Base-by-base conservation (phyloP, 2,329 filamentous ascomycete species). In the Trichoderma atrobrunneum region DNA sequence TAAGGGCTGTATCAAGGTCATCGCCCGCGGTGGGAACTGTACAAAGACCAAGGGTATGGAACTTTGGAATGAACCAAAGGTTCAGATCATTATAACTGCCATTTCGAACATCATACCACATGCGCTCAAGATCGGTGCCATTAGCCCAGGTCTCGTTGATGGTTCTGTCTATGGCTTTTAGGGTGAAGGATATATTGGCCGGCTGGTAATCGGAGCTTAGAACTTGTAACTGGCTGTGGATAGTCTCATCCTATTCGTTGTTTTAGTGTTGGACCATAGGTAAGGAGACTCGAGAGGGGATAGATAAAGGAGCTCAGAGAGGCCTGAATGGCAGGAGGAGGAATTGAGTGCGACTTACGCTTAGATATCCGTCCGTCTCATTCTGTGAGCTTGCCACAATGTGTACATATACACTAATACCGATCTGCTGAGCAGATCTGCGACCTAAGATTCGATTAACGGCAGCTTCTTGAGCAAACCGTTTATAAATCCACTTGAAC, bases 71-170 rank as follows among this genome's bases (percentile, higher is more conserved):
- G 77, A 85, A 84, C 80, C 85, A 86, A 54, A 86, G 30, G 78
- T 86, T 86, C 34, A 86, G 80, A 71, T 82, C 79, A 3, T 75
- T 54, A 74, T 83, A 83, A 63, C 72, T 78, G 69, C 81, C 82
- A 77, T 82, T 81, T 73, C 82, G 82, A 57, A 86, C 43, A 18
- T 32, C 8, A 10, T 24, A 11, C 56, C 69, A 62, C 84, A 86
- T 86, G 34, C 74, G 76, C 39, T 80, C 74, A 75, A 85, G 81
- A 65, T 76, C 74, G 26, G 72, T 71, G 74, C 82, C 60, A 57
- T 80, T 83, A 28, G 83, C 82, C 85, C 85, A 87, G 72, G 76
- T 78, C 26, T 76, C 62, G 79, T 87, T 85, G 76, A 85, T 75
- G 48, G 84, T 85, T 74, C 79, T 82, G 71, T 82, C 81, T 51